Percentiles rank a stretch among this genome's conserved stretches.
Evolutionary conservation across 176 grass and related monocot genomes (phyloP).

Genomic region (Juncus inflexus): DNA sequence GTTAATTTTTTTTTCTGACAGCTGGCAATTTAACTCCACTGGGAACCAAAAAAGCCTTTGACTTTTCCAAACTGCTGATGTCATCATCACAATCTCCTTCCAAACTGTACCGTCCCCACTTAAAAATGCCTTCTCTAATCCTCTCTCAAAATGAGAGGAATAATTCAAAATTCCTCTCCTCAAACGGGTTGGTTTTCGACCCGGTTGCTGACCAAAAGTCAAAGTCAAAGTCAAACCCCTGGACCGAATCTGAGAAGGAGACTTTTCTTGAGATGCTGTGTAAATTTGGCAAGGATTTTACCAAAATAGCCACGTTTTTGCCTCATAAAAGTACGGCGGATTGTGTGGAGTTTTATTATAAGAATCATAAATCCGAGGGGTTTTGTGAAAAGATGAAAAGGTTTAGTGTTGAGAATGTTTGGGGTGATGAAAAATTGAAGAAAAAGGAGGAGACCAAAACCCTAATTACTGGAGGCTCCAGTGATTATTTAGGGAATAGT

Average conservation of each 20-base stretch:
- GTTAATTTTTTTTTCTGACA: slow-evolving; percentile 27
- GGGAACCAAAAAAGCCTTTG: slow-evolving; percentile 53
- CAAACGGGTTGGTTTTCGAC: slow-evolving; percentile 74
- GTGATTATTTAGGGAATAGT: slow-evolving; percentile 38
- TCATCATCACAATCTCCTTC: slow-evolving; percentile 45
- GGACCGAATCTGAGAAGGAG: slow-evolving; percentile 75
- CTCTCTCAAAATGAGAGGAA: slow-evolving; percentile 63
- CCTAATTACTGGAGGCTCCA: slow-evolving; percentile 52
- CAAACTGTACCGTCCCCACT: slow-evolving; percentile 58
- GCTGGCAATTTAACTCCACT: slow-evolving; percentile 56
- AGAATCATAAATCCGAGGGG: slow-evolving; percentile 93
- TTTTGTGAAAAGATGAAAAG: slow-evolving; percentile 86
- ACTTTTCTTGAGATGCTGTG: slow-evolving; percentile 91
- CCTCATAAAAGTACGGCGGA: slow-evolving; percentile 88
- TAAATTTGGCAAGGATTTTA: slow-evolving; percentile 86
- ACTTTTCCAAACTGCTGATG: slow-evolving; percentile 54
- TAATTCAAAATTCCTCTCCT: slow-evolving; percentile 42
- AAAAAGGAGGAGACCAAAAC: slow-evolving; percentile 49
- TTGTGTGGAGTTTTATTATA: slow-evolving; percentile 97
- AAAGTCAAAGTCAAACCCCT: slow-evolving; percentile 62
- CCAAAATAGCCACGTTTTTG: slow-evolving; percentile 74
- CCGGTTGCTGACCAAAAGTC: slow-evolving; percentile 71
- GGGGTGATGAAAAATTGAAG: neutral
- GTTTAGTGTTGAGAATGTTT: slow-evolving; percentile 26
- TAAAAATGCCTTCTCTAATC: slow-evolving; percentile 88